Evolutionary conservation across 2,329 filamentous ascomycete species (phyloP), one percentile per base, ranked within the genome.

Genomic region (Erysiphe neolycopersici): DNA sequence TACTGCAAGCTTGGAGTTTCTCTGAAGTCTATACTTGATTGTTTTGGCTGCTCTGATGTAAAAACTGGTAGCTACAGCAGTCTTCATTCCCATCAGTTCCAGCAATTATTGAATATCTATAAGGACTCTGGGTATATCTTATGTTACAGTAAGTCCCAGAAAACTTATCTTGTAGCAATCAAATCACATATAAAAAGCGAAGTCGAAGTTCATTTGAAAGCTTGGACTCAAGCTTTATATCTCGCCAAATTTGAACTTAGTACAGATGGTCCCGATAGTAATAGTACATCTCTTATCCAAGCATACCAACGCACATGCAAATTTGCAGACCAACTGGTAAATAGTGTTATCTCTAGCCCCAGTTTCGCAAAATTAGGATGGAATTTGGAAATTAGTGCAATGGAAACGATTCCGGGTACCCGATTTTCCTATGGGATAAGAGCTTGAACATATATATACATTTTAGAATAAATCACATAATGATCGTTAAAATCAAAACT

Each of bases 331-430:
- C 3, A 14, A 13, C 16, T 42, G 33, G n/a, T 22, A 1, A 13
- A 22, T 14, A 33, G 5, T 1, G 12, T 40, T 5, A 19, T 40
- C 29, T 40, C 38, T 14, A 26, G 38, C 29, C n/a, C 17, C 39
- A 3, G 60, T 63, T 52, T 59, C 63, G 56, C 50, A 46, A 55
- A 56, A 31, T 60, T 52, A 30, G 78, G 78, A 0, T 85, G 79
- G 79, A 69, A 84, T 58, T 51, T 79, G 40, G 61, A 71, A 45
- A 64, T 64, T 42, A 65, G 65, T 35, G 75, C 72, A 5, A 60
- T 85, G 51, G 78, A 84, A 61, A 83, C 76, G 16, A 64, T 61
- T 46, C 62, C 68, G 40, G 72, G 69, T 11, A 52, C 54, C 44
- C 56, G 62, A 46, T 47, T 64, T 44, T 43, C 40, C 32, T 12